Evolutionary conservation across 2,329 filamentous ascomycete species (phyloP), one percentile per base, ranked within the genome.

Genomic region (Fusarium clavum): DNA sequence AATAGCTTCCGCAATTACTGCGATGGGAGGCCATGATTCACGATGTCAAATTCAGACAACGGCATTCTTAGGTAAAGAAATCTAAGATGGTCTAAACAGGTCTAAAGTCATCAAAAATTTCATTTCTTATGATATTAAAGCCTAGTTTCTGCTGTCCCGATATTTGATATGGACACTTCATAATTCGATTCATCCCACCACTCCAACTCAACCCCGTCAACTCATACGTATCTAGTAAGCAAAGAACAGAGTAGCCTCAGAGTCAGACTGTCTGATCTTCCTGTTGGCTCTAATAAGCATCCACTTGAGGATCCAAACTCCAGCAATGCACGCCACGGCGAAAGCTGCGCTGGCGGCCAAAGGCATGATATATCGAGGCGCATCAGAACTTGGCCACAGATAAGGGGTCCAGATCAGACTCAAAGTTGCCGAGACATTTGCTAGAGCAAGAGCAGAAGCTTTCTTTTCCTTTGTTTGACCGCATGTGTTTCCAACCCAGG

Each of bases 381-480:
- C 70, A 6, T 74, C 69, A 5, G 58, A 70, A 5, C 54, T 52
- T 1, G 72, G 72, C 72, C 72, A 74, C 0, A 74, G 57, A 2
- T 74, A 74, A 6, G 72, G 65, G 7, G 72, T 73, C 67, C 70
- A 74, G 20, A 74, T 71, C 2, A 70, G 49, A 20, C 69, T 70
- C 2, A 74, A 30, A 1, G 70, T 74, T 0, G 68, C 71, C 22
- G 65, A 62, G 46, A 32, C 70, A 6, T 74, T 75, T 24, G 69
- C 67, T 2, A 75, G 43, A 11, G 81, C 81, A 6, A 85, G 75
- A 3, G 81, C 78, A 5, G 80, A 80, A 1, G 83, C 83, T 65
- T 82, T 84, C 77, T 85, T 85, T 73, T 85, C 83, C 13, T 81
- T 81, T 1, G 82, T 83, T 65, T 85, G 83, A 2, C 81, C 82